These are phyloP conservation scores for Calonectria hawksworthii DNA, from an alignment of 2,329 filamentous ascomycete genomes.

Conservation along the genomic window DNA sequence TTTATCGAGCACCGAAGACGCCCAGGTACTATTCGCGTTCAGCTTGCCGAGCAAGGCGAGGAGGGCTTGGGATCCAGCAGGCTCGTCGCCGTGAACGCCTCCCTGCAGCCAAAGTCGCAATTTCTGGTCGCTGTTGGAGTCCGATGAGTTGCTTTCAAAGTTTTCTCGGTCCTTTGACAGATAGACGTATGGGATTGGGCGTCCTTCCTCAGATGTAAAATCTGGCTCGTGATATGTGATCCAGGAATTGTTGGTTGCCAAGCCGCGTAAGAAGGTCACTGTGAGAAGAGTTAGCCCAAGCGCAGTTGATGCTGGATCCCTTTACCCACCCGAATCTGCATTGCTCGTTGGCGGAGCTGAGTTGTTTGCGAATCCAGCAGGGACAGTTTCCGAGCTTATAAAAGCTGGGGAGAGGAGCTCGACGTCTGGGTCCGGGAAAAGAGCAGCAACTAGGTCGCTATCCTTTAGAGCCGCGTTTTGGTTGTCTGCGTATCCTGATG, in stretches of 20 bases:
- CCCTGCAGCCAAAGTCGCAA: neutral
- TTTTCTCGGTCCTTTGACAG: neutral
- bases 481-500: neutral
- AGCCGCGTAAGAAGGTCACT: neutral
- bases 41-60: neutral
- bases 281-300: neutral
- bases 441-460: neutral
- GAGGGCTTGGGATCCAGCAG: neutral
- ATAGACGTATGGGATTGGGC: neutral
- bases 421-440: neutral
- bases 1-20: neutral
- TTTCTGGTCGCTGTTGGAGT: neutral
- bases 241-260: neutral
- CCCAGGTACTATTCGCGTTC: neutral
- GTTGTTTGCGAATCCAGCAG: neutral
- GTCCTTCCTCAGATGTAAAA: constrained; percentile 7
- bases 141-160: neutral
- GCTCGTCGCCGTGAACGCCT: neutral
- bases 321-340: neutral
- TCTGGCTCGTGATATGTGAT: neutral
- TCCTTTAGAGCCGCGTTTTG: neutral
- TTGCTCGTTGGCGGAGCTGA: neutral
- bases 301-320: neutral
- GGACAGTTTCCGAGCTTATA: neutral
- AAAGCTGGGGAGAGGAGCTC: neutral